Evolutionary conservation across 225 moss, liverwort and hornwort genomes (phyloP).

Genomic region (Polytrichum formosum): DNA sequence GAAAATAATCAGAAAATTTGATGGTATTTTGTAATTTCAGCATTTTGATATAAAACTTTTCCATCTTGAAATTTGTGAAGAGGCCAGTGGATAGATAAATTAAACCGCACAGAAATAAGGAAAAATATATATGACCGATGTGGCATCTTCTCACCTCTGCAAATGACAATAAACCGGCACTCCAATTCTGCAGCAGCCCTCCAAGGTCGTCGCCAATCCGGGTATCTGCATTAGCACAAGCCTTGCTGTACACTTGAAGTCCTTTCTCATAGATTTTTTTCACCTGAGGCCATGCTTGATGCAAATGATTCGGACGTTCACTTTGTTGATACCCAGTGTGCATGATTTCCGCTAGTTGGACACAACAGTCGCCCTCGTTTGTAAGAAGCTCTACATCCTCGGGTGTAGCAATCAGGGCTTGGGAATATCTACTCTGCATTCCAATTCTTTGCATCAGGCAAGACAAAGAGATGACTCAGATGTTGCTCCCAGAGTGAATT

Average conservation of each 20-base stretch:
- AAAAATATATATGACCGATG: neutral
- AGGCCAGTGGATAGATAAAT: neutral
- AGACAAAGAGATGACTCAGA: neutral
- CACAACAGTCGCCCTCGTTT: constrained; percentile 72
- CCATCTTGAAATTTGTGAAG: too few relatives aligned
- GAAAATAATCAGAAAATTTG: too few relatives aligned
- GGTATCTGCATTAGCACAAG: constrained; percentile 78
- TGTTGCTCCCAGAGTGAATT: too few relatives aligned
- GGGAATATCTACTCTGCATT: constrained; percentile 71
- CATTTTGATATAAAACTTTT: too few relatives aligned
- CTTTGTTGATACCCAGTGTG: constrained; percentile 27
- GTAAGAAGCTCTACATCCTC: constrained; percentile 88
- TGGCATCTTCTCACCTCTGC: constrained; percentile 42
- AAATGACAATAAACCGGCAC: constrained; percentile 63
- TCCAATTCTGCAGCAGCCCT: constrained; percentile 82
- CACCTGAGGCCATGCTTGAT: constrained; percentile 38
- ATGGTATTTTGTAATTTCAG: too few relatives aligned
- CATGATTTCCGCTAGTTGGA: constrained; percentile 68
- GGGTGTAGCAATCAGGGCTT: constrained; percentile 52
- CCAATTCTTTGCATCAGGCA: constrained; percentile 24
- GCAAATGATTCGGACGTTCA: constrained; percentile 12
- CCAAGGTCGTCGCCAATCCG: constrained; percentile 81
- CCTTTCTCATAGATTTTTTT: constrained; percentile 60
- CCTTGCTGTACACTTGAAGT: constrained; percentile 55
- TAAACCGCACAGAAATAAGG: constrained; percentile 4